Conservation (phyloP, 176 grass and related monocot species). For the Thinopyrum elongatum region DNA sequence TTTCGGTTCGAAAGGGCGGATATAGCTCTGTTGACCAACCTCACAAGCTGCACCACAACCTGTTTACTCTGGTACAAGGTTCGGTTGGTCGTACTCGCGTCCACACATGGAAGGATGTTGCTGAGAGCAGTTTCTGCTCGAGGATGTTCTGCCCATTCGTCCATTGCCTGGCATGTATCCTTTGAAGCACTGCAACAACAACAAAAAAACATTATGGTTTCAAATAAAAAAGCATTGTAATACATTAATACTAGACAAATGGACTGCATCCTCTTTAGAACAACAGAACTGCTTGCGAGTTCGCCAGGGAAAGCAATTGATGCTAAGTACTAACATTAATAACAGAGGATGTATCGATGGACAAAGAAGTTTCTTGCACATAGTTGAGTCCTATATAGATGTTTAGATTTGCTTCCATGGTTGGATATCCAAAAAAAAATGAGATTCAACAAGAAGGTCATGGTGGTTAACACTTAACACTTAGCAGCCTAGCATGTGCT, state of each 20-base stretch:
- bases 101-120: conserved; percentile 86
- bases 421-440: not conserved
- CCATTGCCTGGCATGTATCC: conserved; percentile 88
- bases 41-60: conserved; percentile 68
- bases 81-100: conserved; percentile 77
- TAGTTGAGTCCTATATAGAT: not conserved
- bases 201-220: not conserved
- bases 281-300: not conserved
- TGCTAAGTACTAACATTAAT: not conserved
- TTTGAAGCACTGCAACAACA: conserved; percentile 50
- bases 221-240: not conserved
- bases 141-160: conserved; percentile 81
- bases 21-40: conserved; percentile 76
- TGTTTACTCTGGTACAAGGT: conserved; percentile 90
- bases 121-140: conserved; percentile 87
- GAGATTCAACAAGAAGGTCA: not conserved
- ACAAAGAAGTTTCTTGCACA: conserved; percentile 1
- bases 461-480: not conserved
- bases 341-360: not conserved
- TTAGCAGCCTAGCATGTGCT: not conserved
- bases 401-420: conserved; percentile 21
- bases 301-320: not conserved
- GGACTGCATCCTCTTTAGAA: not conserved
- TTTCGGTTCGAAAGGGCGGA: conserved; percentile 55
- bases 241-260: conserved; percentile 15